Percentiles rank a stretch among this genome's conserved stretches.
Conservation (phyloP, 371 early-diverging fungal genomes). For the Neoconidiobolus thromboides region DNA sequence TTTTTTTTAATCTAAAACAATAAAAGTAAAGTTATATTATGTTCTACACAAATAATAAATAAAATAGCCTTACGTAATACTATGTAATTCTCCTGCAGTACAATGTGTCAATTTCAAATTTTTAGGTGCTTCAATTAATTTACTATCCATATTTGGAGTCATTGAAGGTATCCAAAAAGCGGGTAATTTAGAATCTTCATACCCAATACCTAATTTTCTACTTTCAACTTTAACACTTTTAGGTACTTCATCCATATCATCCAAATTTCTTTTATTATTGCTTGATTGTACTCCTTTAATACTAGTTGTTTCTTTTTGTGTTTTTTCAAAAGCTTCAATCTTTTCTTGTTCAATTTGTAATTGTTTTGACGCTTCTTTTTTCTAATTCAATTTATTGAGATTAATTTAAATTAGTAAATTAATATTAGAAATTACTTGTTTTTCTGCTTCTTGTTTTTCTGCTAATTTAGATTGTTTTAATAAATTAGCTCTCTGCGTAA, state of each 20-base stretch:
- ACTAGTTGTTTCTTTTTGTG: no score
- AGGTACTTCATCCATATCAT: not conserved
- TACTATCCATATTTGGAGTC: not conserved
- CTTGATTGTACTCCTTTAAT: no score
- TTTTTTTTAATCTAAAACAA: not conserved
- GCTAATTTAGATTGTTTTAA: not conserved
- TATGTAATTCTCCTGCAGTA: not conserved
- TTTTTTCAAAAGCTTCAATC: no score
- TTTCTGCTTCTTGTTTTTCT: not conserved
- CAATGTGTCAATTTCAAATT: not conserved
- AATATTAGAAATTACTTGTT: not conserved
- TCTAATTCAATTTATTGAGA: not conserved
- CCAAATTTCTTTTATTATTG: not conserved
- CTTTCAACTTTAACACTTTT: not conserved
- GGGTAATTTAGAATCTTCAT: not conserved
- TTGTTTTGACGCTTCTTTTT: not conserved
- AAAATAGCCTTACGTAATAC: no score
- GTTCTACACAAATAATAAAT: no score
- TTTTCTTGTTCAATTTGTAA: not conserved
- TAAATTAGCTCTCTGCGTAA: conserved; percentile 52
- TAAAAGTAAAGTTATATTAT: not conserved
- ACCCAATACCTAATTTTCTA: conserved; percentile 1
- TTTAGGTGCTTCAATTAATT: not conserved
- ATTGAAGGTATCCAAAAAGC: conserved; percentile 2
- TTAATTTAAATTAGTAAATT: not conserved